These are phyloP conservation scores for Furculomyces boomerangus DNA, from an alignment of 371 early-diverging fungal genomes.

Conservation along the genomic window DNA sequence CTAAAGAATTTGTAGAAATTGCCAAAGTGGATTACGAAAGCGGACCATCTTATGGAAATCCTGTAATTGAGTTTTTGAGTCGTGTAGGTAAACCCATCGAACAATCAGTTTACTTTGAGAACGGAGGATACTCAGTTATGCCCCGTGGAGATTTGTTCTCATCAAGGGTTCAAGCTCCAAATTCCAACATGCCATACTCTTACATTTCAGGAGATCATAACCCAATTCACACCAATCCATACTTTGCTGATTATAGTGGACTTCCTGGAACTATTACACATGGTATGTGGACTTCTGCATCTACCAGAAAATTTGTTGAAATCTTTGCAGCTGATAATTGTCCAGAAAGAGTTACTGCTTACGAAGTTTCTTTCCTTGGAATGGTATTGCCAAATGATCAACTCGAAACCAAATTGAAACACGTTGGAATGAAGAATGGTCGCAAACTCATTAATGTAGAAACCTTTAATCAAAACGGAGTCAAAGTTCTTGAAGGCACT, in stretches of 20 bases:
- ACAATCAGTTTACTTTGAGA: constrained; percentile 28
- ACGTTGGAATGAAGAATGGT: constrained; percentile 93
- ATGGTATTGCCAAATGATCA: constrained; percentile 79
- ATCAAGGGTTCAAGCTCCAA: constrained; percentile 57
- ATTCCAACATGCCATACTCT: constrained; percentile 67
- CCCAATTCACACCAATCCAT: constrained; percentile 92
- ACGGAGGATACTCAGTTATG: constrained; percentile 86
- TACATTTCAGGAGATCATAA: constrained; percentile 80
- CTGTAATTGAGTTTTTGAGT: constrained; percentile 17
- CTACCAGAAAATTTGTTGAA: constrained; percentile 89
- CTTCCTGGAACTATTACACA: constrained; percentile 93
- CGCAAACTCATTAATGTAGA: constrained; percentile 86
- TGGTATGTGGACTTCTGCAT: constrained; percentile 95
- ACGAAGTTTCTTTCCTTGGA: constrained; percentile 59
- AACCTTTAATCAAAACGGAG: constrained; percentile 72
- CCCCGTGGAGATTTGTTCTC: constrained; percentile 66
- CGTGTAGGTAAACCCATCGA: constrained; percentile 22
- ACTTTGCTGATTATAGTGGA: constrained; percentile 81
- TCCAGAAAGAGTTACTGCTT: constrained; percentile 70
- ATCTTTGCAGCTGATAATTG: constrained; percentile 87
- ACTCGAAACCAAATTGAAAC: constrained; percentile 73
- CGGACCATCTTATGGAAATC: constrained; percentile 28
- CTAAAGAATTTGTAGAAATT: constrained; percentile 42
- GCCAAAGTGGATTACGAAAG: constrained; percentile 61
- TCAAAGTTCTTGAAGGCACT: constrained; percentile 72